Evolutionary conservation across 345 rosid genomes (phyloP).

Genomic region (Geranium rotundifolium): DNA sequence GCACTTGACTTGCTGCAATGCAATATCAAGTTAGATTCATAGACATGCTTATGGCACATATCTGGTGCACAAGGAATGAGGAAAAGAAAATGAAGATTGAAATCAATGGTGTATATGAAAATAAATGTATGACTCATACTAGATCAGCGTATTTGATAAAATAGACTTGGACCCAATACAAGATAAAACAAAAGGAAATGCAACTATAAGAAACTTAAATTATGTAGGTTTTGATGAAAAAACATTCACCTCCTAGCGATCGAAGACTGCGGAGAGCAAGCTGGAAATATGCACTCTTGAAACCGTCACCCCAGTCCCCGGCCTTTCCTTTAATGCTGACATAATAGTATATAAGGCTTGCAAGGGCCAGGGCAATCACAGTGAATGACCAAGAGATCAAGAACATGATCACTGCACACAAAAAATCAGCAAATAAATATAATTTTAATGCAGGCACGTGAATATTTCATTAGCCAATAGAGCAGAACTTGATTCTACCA

Average conservation of each 20-base stretch:
- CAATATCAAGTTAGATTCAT: background rate
- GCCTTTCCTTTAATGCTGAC: conserved; percentile 98
- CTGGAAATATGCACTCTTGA: conserved; percentile 99
- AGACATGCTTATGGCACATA: background rate
- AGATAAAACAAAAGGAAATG: background rate
- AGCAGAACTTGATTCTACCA: background rate
- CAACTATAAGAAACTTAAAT: background rate
- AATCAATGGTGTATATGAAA: background rate
- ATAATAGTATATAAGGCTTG: conserved; percentile 94
- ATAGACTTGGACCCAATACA: background rate
- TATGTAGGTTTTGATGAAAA: too few species aligned
- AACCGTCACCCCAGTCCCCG: conserved; percentile 99
- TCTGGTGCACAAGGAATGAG: background rate
- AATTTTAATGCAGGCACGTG: background rate
- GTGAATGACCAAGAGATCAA: conserved; percentile 98
- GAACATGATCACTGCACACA: conserved; percentile 95
- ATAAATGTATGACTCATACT: background rate
- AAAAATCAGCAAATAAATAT: conserved; percentile 17
- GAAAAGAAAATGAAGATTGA: background rate
- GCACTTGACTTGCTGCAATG: conserved; percentile 91
- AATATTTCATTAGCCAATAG: background rate
- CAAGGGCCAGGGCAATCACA: conserved; percentile 83
- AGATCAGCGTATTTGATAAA: background rate
- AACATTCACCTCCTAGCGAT: conserved; percentile 73
- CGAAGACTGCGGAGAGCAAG: conserved; percentile 99